Base-by-base conservation (phyloP, 805 yeast genomes). In the Starmerella sirachaensis region DNA sequence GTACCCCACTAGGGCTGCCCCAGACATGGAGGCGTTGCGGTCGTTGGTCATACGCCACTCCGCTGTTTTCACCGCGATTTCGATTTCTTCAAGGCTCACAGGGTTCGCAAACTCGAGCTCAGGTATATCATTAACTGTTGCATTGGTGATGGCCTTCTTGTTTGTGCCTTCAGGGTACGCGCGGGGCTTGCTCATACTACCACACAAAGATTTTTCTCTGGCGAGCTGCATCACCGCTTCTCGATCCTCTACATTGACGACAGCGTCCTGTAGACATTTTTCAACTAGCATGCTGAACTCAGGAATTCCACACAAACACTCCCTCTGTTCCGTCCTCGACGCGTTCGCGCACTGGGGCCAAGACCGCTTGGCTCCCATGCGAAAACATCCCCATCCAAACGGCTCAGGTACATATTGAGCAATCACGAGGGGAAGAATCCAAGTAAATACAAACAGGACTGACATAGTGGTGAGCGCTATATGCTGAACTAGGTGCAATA, bases 311-410 rank as follows among this genome's bases (percentile, higher is more conserved):
- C 46, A 44, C 7, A 41, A 33, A 14, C 45, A 41, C 4, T 25
- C 20, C 18, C 24, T 29, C 19, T 24, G 37, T n/a, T 31, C 24
- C 9, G 32, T 5, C 5, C 22, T 18, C 3, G 38, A 12, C 11
- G 23, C 14, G 1, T 31, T 23, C 1, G 33, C 13, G 28, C 48
- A 46, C 14, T 28, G 20, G 1, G 40, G 42, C 50, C 50, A 46
- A 14, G 24, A n/a, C n/a, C 43, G 29, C 12, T 37, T 33, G 1
- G 29, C 25, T 2, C 43, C 46, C 35, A 44, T 25, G 4, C 40
- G n/a, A 18, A 28, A 37, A 31, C 50, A 46, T 3, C 46, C 38
- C 50, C 50, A 46, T n/a, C 48, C 47, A 23, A 41, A 46, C 3
- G 41, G 42, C 35, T 46, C 50, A 2, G 46, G 46, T 2, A 44